Evolutionary conservation across 2,329 filamentous ascomycete species (phyloP), one percentile per base, ranked within the genome.

Genomic region (Neonectria neomacrospora): DNA sequence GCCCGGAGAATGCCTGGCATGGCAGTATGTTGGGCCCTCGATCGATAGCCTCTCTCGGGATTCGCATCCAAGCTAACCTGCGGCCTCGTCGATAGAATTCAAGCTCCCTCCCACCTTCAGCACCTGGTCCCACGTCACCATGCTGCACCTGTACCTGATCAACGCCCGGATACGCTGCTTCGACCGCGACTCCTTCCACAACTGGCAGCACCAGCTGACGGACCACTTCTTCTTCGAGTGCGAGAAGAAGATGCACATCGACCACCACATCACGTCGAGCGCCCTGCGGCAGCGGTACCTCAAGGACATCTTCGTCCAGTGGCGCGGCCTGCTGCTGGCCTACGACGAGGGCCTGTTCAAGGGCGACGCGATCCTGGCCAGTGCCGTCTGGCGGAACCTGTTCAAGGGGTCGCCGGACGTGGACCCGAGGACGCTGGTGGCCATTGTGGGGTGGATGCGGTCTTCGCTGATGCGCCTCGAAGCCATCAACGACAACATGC

Each of bases 151-250:
- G 86, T 98, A 97, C 83, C 86, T 97, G 62, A 80, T 98, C 63
- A 91, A 92, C 58, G 91, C 92, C 50, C 91, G 94, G 60, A 83
- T 97, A 71, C 91, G 96, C 68, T 90, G 90, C 78, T 88, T 97
- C 71, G 90, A 92, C 22, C 82, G 84, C 57, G 86, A 90, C 22
- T 84, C 87, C 69, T 89, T 91, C 70, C 85, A 88, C 64, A 86
- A 88, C 61, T 97, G 94, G 89, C 93, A 96, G 78, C 91, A 94
- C 74, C 92, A 97, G 80, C 85, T 99, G 67, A 88, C 96, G 50
- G 94, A 99, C 80, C 94, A 98, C 79, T 97, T 96, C 84, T 98
- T 95, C 83, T 93, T 92, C 82, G 90, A 92, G 73, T 92, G 91
- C 73, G 93, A 97, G 81, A 90, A 91, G 77, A 87, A 89, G 74